phyloP scores from a whole-genome alignment of 169 alveolate species.

The Plasmodium cynomolgi region DNA sequence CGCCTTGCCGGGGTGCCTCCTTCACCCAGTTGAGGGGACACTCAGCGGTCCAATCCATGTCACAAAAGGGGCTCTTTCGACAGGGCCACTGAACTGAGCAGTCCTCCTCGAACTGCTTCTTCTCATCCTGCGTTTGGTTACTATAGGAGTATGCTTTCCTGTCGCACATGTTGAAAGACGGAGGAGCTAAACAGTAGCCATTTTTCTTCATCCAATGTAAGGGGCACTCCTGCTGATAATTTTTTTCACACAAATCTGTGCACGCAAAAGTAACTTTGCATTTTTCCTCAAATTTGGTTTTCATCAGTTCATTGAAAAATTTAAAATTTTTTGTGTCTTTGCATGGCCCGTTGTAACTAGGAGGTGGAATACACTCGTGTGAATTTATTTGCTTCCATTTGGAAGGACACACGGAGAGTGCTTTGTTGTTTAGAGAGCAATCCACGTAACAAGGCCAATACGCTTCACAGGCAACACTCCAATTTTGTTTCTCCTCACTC shows the following conservation, averaged over 20 bases:
- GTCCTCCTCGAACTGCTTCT: conserved; percentile 45
- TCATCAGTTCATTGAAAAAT: conserved; percentile 45
- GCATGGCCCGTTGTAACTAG: conserved; percentile 62
- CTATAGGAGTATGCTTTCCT: conserved; percentile 33
- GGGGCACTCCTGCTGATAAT: conserved; percentile 69
- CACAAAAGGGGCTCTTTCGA: conserved; percentile 28
- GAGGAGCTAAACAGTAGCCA: conserved; percentile 72
- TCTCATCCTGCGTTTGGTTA: conserved; percentile 38
- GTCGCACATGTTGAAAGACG: conserved; percentile 32
- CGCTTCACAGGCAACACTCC: conserved; percentile 75
- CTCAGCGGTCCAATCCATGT: conserved; percentile 38
- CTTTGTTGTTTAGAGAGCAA: not conserved
- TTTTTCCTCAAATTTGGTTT: conserved; percentile 66
- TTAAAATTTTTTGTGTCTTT: conserved; percentile 33
- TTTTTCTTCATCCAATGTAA: conserved; percentile 39
- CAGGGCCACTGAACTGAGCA: conserved; percentile 70
- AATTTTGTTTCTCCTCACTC: conserved; percentile 48
- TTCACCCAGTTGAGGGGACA: conserved; percentile 44
- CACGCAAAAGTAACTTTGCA: conserved; percentile 67
- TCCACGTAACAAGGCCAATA: conserved; percentile 73
- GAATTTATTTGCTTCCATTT: conserved; percentile 42
- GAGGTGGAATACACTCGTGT: conserved; percentile 57
- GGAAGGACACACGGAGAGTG: conserved; percentile 48
- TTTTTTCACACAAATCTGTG: conserved; percentile 10
- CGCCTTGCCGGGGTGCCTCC: not conserved